Evolutionary conservation across 1,139 yeast genomes (phyloP), one percentile per base, ranked within the genome.

Genomic region (Candida tetrigidarum): DNA sequence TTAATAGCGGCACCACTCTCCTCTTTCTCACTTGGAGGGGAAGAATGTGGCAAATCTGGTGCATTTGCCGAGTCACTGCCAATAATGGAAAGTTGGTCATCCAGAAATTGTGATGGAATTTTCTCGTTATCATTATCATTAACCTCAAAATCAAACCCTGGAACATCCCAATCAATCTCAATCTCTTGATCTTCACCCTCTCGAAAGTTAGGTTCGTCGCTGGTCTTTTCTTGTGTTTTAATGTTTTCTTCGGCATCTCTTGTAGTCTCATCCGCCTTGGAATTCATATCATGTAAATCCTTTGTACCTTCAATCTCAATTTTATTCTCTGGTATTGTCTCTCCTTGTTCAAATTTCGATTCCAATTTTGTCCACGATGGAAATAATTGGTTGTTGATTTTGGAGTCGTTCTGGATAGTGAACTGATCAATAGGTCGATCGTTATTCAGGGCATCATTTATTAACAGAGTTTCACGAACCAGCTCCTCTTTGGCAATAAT

Each of bases 371-470:
- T 32, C 37, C 37, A 34, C 14, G 35, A 37, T 7, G 37, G 37
- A 14, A 33, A 34, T 25, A 33, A 5, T 25, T 19, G 6, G 16
- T 39, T 32, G 9, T 32, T 32, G 14, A 28, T 37, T 11, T 37
- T 11, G 12, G 34, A 28, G 14, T 28, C 19, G 12, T 15, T 22
- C 14, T 37, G 20, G 9, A 37, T 37, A 2, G 34, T 30, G n/a
- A 37, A 37, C 16, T 37, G 34, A 28, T 37, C 40, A 32, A 32
- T 32, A 11, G 15, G 36, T 32, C 26, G 14, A 3, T 19, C 36
- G 4, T n/a, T 19, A 7, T 19, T 5, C 6, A 25, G 15, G 4
- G 18, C 16, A 5, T 12, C 15, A 6, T 28, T 6, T 14, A 15
- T 30, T 9, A 18, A 10, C n/a, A 11, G 12, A 16, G 22, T 30